phyloP scores from a whole-genome alignment of 2,329 filamentous ascomycete species.

The Sphaerulina musiva region DNA sequence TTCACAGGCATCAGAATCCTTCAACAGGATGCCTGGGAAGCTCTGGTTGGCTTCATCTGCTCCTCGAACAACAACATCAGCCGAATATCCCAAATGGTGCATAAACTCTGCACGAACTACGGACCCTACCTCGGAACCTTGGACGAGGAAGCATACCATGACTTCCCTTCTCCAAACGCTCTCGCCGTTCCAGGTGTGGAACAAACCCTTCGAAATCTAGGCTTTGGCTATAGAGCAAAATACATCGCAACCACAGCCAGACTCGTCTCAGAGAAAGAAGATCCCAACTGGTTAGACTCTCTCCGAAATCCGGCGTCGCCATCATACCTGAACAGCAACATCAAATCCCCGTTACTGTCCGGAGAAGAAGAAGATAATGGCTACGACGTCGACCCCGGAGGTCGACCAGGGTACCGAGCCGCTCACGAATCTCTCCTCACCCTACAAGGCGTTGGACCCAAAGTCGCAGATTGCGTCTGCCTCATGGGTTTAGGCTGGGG shows the following conservation, averaged over 20 bases:
- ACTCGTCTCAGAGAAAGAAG: constrained; percentile 60
- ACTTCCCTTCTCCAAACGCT: constrained; percentile 72
- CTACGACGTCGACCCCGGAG: constrained; percentile 44
- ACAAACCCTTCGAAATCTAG: constrained; percentile 67
- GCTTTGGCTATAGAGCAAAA: constrained; percentile 90
- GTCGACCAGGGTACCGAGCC: constrained; percentile 61
- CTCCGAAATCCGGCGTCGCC: constrained; percentile 72
- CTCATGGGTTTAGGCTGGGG: constrained; percentile 95
- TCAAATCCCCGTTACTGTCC: neutral
- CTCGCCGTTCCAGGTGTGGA: constrained; percentile 74
- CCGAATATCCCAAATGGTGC: constrained; percentile 92
- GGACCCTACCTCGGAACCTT: constrained; percentile 68
- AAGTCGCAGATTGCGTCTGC: constrained; percentile 94
- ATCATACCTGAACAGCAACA: neutral
- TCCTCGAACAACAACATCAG: constrained; percentile 98
- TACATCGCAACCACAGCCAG: constrained; percentile 83
- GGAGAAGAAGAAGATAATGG: no score
- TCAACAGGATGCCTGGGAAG: constrained; percentile 93
- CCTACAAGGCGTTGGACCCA: constrained; percentile 86
- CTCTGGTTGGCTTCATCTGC: constrained; percentile 90
- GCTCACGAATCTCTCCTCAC: constrained; percentile 75
- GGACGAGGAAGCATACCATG: constrained; percentile 60
- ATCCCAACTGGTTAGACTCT: constrained; percentile 63
- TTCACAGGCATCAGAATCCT: constrained; percentile 90
- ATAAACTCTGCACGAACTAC: constrained; percentile 83